phyloP scores from a whole-genome alignment of 306 rosid species.

The Dryas alaskensis region DNA sequence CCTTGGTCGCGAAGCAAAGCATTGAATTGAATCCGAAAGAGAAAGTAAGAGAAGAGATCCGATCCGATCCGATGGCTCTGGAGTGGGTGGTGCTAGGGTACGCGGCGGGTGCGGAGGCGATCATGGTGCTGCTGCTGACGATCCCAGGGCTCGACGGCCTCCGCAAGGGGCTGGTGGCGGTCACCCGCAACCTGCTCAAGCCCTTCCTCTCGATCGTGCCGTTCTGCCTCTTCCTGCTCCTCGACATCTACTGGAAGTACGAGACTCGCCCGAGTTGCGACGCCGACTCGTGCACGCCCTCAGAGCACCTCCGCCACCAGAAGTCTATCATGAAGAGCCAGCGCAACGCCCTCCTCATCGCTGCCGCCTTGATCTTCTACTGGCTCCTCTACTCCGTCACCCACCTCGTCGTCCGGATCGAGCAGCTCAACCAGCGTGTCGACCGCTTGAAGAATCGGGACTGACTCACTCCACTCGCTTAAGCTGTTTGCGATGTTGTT shows the following conservation, averaged over 20 bases:
- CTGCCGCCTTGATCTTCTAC: slow-evolving; percentile 73
- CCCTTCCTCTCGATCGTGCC: slow-evolving; percentile 97
- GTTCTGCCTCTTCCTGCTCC: slow-evolving; percentile 76
- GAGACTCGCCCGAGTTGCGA: slow-evolving; percentile 77
- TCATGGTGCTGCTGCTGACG: slow-evolving; percentile 92
- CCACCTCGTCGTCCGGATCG: slow-evolving; percentile 68
- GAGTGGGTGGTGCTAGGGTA: slow-evolving; percentile 97
- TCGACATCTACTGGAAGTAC: slow-evolving; percentile 98
- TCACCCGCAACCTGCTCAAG: slow-evolving; percentile 79
- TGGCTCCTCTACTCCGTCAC: slow-evolving; percentile 97
- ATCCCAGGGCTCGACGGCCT: slow-evolving; percentile 86
- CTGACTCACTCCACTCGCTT: slow-evolving; percentile 30
- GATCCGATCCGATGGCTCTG: slow-evolving; percentile 55
- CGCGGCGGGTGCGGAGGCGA: slow-evolving; percentile 92
- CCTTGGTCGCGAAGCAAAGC: slow-evolving; percentile 19
- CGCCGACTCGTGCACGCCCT: slow-evolving; percentile 67
- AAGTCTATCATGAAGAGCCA: slow-evolving; percentile 99
- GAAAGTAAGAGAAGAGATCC: neutral
- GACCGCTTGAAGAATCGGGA: slow-evolving; percentile 79
- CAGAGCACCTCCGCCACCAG: slow-evolving; percentile 90
- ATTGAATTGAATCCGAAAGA: neutral
- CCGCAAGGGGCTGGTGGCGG: slow-evolving; percentile 83
- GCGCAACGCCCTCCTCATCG: slow-evolving; percentile 93
- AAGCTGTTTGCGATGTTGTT: neutral
- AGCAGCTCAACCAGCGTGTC: slow-evolving; percentile 78